Conservation (phyloP, 768 basidiomycete genomes). For the Peribolospora baueri region DNA sequence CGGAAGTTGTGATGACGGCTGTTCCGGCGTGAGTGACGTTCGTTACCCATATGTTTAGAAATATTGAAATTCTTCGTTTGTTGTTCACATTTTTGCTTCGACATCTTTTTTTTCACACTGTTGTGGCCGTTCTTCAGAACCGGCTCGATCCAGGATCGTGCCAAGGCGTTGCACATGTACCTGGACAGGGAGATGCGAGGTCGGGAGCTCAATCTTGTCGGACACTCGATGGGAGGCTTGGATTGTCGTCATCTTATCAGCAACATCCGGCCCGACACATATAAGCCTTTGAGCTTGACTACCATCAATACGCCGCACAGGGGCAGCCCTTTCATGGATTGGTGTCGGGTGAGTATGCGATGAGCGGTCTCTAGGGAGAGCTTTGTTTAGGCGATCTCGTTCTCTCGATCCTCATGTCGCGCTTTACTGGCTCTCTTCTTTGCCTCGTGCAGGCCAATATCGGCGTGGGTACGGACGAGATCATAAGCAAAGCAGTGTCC, state of each 20-base stretch:
- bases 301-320: conserved; percentile 81
- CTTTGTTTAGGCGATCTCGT: neutral
- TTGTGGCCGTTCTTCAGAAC: conserved; percentile 30
- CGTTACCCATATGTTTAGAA: too few relatives aligned
- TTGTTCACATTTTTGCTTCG: neutral
- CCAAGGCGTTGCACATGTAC: conserved; percentile 46
- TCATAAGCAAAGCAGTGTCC: conserved; percentile 15
- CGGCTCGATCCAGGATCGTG: conserved; percentile 62
- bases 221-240: conserved; percentile 93
- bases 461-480: conserved; percentile 40
- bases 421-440: neutral
- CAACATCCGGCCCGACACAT: conserved; percentile 53
- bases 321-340: conserved; percentile 97
- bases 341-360: conserved; percentile 50
- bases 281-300: conserved; percentile 65
- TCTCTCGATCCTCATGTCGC: neutral
- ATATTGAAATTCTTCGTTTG: too few relatives aligned
- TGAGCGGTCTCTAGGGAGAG: neutral
- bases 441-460: conserved; percentile 42
- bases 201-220: conserved; percentile 70
- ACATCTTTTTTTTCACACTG: neutral
- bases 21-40: conserved; percentile 51
- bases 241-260: conserved; percentile 84
- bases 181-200: conserved; percentile 40
- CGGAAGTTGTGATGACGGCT: conserved; percentile 83